Base-by-base conservation (phyloP, 371 early-diverging fungal genomes). In the Encephalitozoon intestinalis region DNA sequence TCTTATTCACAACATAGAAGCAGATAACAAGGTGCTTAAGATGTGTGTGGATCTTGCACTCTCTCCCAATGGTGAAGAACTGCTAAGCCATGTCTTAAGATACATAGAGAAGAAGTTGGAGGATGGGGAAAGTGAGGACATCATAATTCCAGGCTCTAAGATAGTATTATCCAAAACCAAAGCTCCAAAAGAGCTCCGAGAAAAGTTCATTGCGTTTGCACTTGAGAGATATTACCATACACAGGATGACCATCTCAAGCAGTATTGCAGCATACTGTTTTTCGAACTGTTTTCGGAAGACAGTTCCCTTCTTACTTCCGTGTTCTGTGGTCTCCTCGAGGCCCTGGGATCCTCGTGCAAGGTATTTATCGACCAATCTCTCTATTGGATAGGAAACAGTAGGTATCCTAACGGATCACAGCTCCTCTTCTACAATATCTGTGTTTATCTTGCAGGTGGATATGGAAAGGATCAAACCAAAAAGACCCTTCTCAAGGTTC, bases 191-290 rank as follows among this genome's bases (percentile, higher is more conserved):
- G 28, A 30, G 12, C 21, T 63, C 28, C 44, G 54, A 64, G 28
- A 15, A 21, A 58, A 21, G 5, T 67, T 76, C 34, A 1, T 67
- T 39, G 64, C 1, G 41, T 73, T 65, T 43, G 53, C 65, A 28
- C 52, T 65, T 28, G 30, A 25, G 44, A 52, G 37, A 66, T 75
- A 75, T 51, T 79, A 68, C 34, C 12, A 15, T 26, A 78, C 81
- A 34, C 63, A 79, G n/a, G 53, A 78, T 40, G 70, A 69, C 39
- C 31, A 72, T 25, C 73, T 80, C 1, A 54, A 73, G 51, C 76
- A 76, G 44, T 80, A 76, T 58, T 53, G 77, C n/a, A 69, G 34
- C 30, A 39, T 76, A 28, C 72, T 77, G 51, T 72, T 76, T 31
- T 68, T 66, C 37, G 77, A 80, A 34, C 63, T 70, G 64, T 79